Percentiles rank a stretch among this genome's conserved stretches.
Conservation (phyloP, 2,329 filamentous ascomycete species). For the Fusarium aywerte region DNA sequence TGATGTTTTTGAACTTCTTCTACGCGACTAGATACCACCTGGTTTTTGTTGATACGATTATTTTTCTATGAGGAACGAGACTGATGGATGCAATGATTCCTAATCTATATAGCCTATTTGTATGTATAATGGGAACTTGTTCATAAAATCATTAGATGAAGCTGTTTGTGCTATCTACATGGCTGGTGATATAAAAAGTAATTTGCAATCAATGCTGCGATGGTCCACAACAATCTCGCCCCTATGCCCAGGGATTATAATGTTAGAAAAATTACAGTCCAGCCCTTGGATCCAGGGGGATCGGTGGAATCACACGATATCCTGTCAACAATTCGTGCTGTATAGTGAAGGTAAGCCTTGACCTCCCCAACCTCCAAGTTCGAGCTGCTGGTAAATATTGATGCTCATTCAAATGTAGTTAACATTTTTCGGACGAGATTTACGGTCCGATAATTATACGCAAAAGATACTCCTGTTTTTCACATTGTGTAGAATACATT, state of each 20-base stretch:
- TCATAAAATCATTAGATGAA: not conserved
- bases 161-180: not conserved
- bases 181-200: not conserved
- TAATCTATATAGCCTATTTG: conserved; percentile 8
- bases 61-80: conserved; percentile 18
- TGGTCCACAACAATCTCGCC: not conserved
- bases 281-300: too few species aligned
- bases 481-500: too few species aligned
- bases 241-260: not conserved
- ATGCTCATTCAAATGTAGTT: too few species aligned
- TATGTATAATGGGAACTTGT: conserved; percentile 6
- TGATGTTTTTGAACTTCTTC: conserved; percentile 21
- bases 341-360: too few species aligned
- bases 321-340: too few species aligned
- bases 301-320: too few species aligned
- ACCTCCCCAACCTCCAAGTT: too few species aligned
- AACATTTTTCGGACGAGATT: too few species aligned
- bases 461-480: too few species aligned
- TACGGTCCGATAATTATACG: too few species aligned
- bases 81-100: not conserved
- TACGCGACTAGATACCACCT: conserved; percentile 42
- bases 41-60: conserved; percentile 30
- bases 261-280: not conserved
- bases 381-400: too few species aligned
- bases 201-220: not conserved